Base-by-base conservation (phyloP, 768 basidiomycete species). In the Rhizopogon vesiculosus region DNA sequence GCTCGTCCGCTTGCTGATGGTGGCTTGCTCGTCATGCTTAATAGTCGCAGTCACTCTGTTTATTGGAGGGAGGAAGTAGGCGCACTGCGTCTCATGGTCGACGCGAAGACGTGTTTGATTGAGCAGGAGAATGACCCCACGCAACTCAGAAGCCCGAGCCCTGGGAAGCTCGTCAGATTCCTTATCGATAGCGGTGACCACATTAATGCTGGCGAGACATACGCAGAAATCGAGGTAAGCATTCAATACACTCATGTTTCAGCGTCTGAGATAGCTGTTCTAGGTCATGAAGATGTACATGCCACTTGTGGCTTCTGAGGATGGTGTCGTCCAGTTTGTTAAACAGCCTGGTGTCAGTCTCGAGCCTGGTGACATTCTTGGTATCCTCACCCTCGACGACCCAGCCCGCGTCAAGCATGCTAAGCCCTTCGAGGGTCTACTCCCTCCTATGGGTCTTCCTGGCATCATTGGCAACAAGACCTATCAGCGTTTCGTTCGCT, bases 221-320 rank as follows among this genome's bases (percentile, higher is more conserved):
- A 98, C 70, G 97, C 97, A 51, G 97, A 99, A 68, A 98, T 99
- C 44, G 97, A 98, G 81, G 91, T 91, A 60, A 53, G 80, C 61
- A 6, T 29, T 52, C 51, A 44, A n/a, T 44, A 1, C 57, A 33
- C 46, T 16, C 38, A n/a, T 25, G 19, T 29, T 41, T 6, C 51
- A 9, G 38, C 3, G 8, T 38, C 64, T 41, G 15, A 40, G 18
- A 54, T 45, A 28, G 43, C 29, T 38, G 45, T 41, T 56, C 6
- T 53, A 89, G 88, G 91, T 93, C 58, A 95, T 97, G 93, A 98
- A 99, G 78, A 99, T 98, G 97, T 97, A 97, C 73, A 97, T 99
- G 96, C 94, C 94, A 3, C 83, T 99, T 54, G 85, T 92, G 54
- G 93, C 94, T 5, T 83, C 89, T 3, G 97, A 99, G 69, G 93